Evolutionary conservation across 345 rosid species (phyloP).

Genomic region (Populus ilicifolia): DNA sequence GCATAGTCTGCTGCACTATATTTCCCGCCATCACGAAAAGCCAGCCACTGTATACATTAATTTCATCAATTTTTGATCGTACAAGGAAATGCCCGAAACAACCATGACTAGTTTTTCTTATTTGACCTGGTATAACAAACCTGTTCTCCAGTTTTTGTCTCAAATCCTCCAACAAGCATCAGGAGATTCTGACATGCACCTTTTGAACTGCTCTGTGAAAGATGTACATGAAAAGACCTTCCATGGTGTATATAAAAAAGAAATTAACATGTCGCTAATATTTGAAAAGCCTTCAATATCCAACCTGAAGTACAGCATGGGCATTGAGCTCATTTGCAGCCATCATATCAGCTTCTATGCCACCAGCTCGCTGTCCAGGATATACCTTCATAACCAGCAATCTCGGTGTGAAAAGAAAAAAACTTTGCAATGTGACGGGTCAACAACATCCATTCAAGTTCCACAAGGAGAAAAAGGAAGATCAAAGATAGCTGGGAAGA

Average conservation of each 20-base stretch:
- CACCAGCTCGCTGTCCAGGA: constrained; percentile 81
- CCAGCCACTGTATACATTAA: constrained; percentile 70
- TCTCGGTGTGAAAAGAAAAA: background rate
- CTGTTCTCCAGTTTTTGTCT: constrained; percentile 89
- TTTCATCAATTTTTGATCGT: constrained; percentile 12
- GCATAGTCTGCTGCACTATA: constrained; percentile 87
- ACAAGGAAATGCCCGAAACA: constrained; percentile 2
- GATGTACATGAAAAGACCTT: background rate
- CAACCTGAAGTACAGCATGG: constrained; percentile 87
- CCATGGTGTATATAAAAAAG: background rate
- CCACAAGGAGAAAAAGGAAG: background rate
- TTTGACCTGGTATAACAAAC: constrained; percentile 34
- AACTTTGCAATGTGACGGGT: background rate
- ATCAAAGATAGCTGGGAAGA: no score
- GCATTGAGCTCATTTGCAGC: constrained; percentile 90
- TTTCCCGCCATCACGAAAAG: constrained; percentile 76
- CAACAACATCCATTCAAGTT: background rate
- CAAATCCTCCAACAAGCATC: constrained; percentile 81
- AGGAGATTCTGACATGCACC: constrained; percentile 60
- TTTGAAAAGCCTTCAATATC: constrained; percentile 1
- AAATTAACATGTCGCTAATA: background rate
- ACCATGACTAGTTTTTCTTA: constrained; percentile 2
- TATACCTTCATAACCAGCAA: constrained; percentile 57
- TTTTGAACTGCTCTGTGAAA: constrained; percentile 55
- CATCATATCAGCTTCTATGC: constrained; percentile 91